Base-by-base conservation (phyloP, 768 basidiomycete species). In the Hericium erinaceus region DNA sequence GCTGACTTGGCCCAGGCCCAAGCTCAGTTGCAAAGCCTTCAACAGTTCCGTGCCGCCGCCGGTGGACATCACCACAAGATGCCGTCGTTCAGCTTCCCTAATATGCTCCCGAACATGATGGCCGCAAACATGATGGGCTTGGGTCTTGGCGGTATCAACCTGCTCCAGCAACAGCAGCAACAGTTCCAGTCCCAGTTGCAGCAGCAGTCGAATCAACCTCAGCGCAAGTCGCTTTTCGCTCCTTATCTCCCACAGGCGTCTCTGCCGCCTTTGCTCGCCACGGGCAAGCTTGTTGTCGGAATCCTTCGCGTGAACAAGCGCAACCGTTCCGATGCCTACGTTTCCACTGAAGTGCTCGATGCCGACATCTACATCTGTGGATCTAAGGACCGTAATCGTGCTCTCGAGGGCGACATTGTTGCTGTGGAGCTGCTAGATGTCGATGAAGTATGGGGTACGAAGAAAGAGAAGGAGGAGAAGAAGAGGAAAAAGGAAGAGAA, bases 391-490 rank as follows among this genome's bases (percentile, higher is more conserved):
- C 89, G 97, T 62, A 99, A 99, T 69, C 87, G 97, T 62, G 97
- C 97, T 41, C 79, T 99, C 39, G 97, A 99, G 70, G 97, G 97
- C 24, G 97, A 99, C 68, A 95, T 98, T 57, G 93, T 99, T 58
- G 97, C 95, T 20, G 92, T 99, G 22, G 97, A 99, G 71, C 81
- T 99, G 48, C 80, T 99, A 56, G 97, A 99, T 65, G 95, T 98
- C 24, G 94, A 98, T 66, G 95, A 98, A 72, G 95, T 97, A 13
- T 92, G 92, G 92, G 88, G 90, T 9, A 97, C 97, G 5, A 99
- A 99, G 80, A 99, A 99, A 74, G 97, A 99, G 76, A 99, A 99
- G 75, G 97, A 98, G 71, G 97, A 98, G 77, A 99, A 99, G 86
- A 98, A 99, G 77, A 81, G 95, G 67, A 98, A 98, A 77, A 99